Percentiles rank a stretch among this genome's conserved stretches.
Evolutionary conservation across 768 basidiomycete genomes (phyloP).

Genomic region (Naganishia antarctica): DNA sequence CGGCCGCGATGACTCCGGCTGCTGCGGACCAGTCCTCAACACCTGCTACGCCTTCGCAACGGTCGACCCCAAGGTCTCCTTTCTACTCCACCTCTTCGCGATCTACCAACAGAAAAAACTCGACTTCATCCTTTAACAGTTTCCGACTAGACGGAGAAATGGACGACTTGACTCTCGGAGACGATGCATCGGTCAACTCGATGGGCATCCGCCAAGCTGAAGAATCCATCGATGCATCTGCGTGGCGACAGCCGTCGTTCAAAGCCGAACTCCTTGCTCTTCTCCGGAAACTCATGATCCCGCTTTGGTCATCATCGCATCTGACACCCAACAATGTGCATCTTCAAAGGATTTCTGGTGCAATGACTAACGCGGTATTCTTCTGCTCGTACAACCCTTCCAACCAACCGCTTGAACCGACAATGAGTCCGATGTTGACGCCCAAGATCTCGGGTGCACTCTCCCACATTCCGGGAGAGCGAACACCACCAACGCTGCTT

Average conservation of each 20-base stretch:
- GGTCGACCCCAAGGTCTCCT: not conserved
- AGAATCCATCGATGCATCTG: slow-evolving; percentile 14
- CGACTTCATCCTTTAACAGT: slow-evolving; percentile 23
- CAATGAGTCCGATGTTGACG: slow-evolving; percentile 37
- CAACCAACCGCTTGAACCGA: slow-evolving; percentile 38
- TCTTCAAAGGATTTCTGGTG: slow-evolving; percentile 79
- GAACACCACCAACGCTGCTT: slow-evolving; percentile 59
- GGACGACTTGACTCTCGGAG: not conserved
- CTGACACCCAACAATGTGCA: slow-evolving; percentile 51
- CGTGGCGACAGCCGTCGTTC: slow-evolving; percentile 47
- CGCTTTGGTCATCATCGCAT: slow-evolving; percentile 43
- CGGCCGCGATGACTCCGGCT: slow-evolving; percentile 16
- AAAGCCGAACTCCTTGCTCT: slow-evolving; percentile 44
- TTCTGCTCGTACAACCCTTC: slow-evolving; percentile 70
- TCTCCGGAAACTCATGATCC: slow-evolving; percentile 41
- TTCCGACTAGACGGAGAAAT: slow-evolving; percentile 23
- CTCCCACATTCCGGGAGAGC: slow-evolving; percentile 1
- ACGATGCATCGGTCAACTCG: slow-evolving; percentile 1
- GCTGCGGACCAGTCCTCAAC: not conserved
- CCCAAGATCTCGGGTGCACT: slow-evolving; percentile 32
- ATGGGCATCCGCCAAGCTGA: slow-evolving; percentile 22
- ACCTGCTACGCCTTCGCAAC: not conserved
- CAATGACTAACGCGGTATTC: slow-evolving; percentile 92
- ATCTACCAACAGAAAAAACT: not conserved
- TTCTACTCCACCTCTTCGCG: not conserved